Evolutionary conservation across 1,284 basidiomycete species (phyloP).

Genomic region (Melampsora americana): DNA sequence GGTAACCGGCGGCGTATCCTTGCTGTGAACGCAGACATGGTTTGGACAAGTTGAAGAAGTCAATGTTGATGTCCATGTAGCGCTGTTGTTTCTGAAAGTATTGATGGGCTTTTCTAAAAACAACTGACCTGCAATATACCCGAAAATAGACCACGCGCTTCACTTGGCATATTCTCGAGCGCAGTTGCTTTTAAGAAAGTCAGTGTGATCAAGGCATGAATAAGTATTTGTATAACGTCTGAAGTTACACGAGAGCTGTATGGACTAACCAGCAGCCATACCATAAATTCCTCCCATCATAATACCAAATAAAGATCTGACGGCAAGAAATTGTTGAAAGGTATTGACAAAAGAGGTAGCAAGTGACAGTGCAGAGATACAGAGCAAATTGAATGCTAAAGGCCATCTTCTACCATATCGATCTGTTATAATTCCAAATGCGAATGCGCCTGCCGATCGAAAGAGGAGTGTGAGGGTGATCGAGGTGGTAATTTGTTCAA

Average conservation of each 20-base stretch:
- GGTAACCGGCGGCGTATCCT: conserved; percentile 48
- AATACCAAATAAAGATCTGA: conserved; percentile 59
- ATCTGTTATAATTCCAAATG: conserved; percentile 61
- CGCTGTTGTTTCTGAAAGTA: background rate
- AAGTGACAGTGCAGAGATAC: conserved; percentile 73
- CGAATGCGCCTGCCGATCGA: conserved; percentile 77
- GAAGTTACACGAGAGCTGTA: background rate
- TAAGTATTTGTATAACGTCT: conserved; percentile 19
- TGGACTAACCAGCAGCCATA: conserved; percentile 49
- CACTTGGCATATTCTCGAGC: conserved; percentile 83
- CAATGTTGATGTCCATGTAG: no score
- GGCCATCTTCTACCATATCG: conserved; percentile 92
- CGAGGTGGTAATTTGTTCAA: conserved; percentile 58
- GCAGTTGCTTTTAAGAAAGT: conserved; percentile 58
- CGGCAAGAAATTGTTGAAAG: conserved; percentile 58
- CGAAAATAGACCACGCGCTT: conserved; percentile 76
- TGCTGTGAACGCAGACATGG: conserved; percentile 16
- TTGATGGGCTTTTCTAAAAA: conserved; percentile 12
- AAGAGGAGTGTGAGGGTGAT: conserved; percentile 92
- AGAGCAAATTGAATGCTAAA: conserved; percentile 65
- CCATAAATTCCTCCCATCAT: conserved; percentile 69
- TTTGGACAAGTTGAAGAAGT: no score
- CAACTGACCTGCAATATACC: conserved; percentile 76
- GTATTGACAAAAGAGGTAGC: conserved; percentile 61
- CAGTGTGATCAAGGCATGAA: conserved; percentile 10